Evolutionary conservation across 805 yeast species (phyloP), one percentile per base, ranked within the genome.

Genomic region (Babjeviella inositovora): DNA sequence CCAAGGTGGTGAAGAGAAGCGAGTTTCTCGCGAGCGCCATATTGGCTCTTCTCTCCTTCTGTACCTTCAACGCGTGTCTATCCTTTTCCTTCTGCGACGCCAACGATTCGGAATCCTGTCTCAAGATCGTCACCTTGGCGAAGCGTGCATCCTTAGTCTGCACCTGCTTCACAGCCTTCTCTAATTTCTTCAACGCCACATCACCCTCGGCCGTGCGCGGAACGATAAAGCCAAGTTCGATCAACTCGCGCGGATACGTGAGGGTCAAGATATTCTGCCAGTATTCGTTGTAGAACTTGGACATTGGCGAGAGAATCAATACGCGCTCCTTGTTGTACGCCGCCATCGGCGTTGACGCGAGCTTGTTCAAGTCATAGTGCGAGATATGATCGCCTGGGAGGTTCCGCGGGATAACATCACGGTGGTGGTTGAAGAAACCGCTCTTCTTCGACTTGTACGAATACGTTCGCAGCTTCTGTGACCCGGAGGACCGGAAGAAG

Each of bases 1-100:
- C 77, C 22, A 90, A 54, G 2, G 96, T 70, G 7, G 96, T 77
- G 51, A 84, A 82, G 23, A 90, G 58, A 28, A 90, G 55, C 18
- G 94, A 84, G 55, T 90, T 90, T 44, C 98, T 63, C 3, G 97
- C 95, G 33, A 82, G 55, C 3, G 96, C 93, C 97, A 90, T 87
- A 39, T 72, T 70, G 5, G 77, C 47, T 35, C 98, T 69, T 45
- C 98, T 68, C 38, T 79, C 76, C 47, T 84, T 85, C 49, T 90
- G 98, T 14, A 72, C 92, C 13, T 49, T 52, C 31, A 77, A 52
- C 4, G 93, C 94, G 43, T 90, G 99, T 43, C 98, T 65, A 32
- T 81, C 93, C 47, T 79, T 76, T 45, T 90, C 99, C 19, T 37
- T 34, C 43, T 85, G 90, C 20, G 75, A 63, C 17, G 63, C 63